A percentile compares a stretch with the other conserved stretches of the same genome.
These are phyloP conservation scores for Lasiosphaeris hirsuta DNA, from an alignment of 495 filamentous ascomycete genomes.

Conservation along the genomic window DNA sequence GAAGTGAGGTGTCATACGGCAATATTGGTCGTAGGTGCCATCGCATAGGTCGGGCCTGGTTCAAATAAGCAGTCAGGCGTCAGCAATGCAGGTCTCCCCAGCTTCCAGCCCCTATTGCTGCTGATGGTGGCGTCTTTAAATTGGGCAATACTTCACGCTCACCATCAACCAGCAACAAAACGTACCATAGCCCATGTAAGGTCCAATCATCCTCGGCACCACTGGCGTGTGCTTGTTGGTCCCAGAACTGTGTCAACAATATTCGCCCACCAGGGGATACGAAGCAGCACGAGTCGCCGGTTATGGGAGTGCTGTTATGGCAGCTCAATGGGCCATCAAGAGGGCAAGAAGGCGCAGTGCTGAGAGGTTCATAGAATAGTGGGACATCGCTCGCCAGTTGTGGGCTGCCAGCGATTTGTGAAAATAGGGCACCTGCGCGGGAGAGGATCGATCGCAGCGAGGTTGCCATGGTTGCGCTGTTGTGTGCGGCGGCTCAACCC, in stretches of 20 bases:
- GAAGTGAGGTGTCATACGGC: conserved; percentile 64
- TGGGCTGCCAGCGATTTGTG: conserved; percentile 10
- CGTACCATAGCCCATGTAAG: conserved; percentile 76
- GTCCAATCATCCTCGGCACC: conserved; percentile 75
- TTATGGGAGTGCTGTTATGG: conserved; percentile 38
- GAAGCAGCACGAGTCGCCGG: conserved; percentile 72
- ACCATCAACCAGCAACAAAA: too few relatives aligned
- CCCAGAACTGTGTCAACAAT: conserved; percentile 87
- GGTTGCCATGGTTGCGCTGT: conserved; percentile 1
- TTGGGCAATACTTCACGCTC: too few relatives aligned
- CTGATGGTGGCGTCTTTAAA: too few relatives aligned
- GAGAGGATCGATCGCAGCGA: conserved; percentile 18
- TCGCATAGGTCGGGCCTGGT: conserved; percentile 79
- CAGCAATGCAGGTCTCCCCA: background rate
- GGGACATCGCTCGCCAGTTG: conserved; percentile 15
- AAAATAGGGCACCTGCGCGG: conserved; percentile 13
- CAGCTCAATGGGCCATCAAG: conserved; percentile 48
- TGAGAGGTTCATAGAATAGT: conserved; percentile 35
- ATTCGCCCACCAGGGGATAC: conserved; percentile 76
- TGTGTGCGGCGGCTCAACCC: background rate
- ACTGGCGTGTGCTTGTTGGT: conserved; percentile 64
- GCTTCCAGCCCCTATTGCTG: too few relatives aligned
- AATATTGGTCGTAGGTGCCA: conserved; percentile 72
- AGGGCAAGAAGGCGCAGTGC: conserved; percentile 39
- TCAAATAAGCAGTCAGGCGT: background rate